Evolutionary conservation across 2,329 filamentous ascomycete genomes (phyloP).

Genomic region (Lasiodiplodia gonubiensis): DNA sequence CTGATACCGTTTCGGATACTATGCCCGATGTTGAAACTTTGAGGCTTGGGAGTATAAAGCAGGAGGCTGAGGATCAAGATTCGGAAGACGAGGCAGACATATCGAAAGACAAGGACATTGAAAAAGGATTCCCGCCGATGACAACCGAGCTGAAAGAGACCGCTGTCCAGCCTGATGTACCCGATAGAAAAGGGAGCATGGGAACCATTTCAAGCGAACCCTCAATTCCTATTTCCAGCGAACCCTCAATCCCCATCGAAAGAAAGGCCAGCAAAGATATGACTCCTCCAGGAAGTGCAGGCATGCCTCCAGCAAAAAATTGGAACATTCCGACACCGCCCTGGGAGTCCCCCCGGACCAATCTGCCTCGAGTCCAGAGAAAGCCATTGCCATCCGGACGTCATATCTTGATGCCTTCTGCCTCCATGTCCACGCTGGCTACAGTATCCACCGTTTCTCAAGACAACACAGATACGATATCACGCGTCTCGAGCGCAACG

Average conservation of each 20-base stretch:
- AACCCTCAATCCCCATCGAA: neutral
- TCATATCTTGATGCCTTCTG: constrained; percentile 2
- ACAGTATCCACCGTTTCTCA: neutral
- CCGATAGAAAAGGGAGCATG: neutral
- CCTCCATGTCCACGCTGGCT: neutral
- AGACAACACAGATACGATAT: neutral
- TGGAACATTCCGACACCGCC: neutral
- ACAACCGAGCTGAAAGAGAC: neutral
- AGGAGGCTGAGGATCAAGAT: neutral
- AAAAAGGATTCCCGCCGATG: neutral
- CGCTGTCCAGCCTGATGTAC: no score
- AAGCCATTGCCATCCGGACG: constrained; percentile 10
- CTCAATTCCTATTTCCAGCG: neutral
- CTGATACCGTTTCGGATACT: neutral
- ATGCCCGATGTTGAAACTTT: constrained; percentile 1
- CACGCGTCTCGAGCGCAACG: neutral
- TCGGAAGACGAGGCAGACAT: neutral
- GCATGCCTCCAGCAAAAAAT: neutral
- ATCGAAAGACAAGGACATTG: neutral
- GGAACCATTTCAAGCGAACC: neutral
- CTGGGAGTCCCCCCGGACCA: neutral
- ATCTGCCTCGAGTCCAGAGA: neutral
- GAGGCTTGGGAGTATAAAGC: neutral
- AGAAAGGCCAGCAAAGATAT: neutral
- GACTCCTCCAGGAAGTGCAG: neutral